Evolutionary conservation across 495 filamentous ascomycete species (phyloP), one percentile per base, ranked within the genome.

Genomic region (Neurospora tetraspora): DNA sequence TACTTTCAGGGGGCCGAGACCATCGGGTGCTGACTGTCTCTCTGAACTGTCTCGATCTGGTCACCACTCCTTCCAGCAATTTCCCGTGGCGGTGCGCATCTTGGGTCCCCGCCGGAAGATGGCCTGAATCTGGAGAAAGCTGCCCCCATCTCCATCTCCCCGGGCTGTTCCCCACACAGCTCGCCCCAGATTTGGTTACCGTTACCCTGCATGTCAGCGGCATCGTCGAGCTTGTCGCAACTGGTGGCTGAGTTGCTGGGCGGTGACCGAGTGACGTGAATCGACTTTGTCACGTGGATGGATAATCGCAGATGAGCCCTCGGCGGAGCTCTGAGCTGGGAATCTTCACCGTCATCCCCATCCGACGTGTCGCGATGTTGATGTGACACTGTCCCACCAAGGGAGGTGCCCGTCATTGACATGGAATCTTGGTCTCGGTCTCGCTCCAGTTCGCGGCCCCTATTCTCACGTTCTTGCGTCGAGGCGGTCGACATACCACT

Each of bases 221-320:
- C 53, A 61, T 61, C 53, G 23, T 61, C 53, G 4, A 61, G 53
- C 12, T 27, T 61, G 20, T 16, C 23, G 53, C 23, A 31, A 61
- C 53, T 16, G 12, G 53, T 61, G 23, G 53, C 12, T 31, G 53
- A 31, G 53, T 61, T 61, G 23, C 53, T 61, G 53, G 12, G 53
- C 53, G 12, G 23, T 34, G 53, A 69, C 36, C 71, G 70, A 39
- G 70, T 74, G 12, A 75, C 72, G 12, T 71, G 18, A 12, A 75
- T 77, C 18, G 70, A 70, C 71, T 69, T 73, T 11, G 74, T 75
- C 16, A 76, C 70, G 16, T 76, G 70, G 23, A 73, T 77, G n/a
- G 75, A 73, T 43, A 78, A 34, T 23, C 75, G 59, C 43, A 78
- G 7, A 68, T 79, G 77, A 6, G 74, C 77, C 68, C 45, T 73